These are phyloP conservation scores for Citrullus amarus DNA, from an alignment of 306 rosid genomes.

Conservation along the genomic window DNA sequence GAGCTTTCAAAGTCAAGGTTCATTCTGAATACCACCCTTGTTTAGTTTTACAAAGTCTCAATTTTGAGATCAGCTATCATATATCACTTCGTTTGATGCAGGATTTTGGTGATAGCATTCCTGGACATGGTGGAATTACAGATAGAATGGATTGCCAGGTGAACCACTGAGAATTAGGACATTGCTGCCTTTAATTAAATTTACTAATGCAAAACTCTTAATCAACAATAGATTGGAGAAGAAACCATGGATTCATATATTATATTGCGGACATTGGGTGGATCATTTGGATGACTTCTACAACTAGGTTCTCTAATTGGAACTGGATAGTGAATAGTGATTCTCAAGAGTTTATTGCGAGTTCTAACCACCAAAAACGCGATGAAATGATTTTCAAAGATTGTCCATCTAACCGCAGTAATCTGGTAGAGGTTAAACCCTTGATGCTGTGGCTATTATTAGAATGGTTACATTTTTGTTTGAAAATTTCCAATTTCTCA, in stretches of 20 bases:
- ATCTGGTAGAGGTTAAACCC: not conserved
- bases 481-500: not conserved
- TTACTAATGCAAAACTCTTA: not conserved
- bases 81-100: conserved; percentile 19
- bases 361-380: not conserved
- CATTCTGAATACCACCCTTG: not conserved
- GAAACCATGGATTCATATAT: not conserved
- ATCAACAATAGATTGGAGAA: not conserved
- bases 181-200: not conserved
- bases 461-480: not conserved
- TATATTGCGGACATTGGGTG: not conserved
- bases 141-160: conserved; percentile 99
- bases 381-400: not conserved
- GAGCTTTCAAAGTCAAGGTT: conserved; percentile 97
- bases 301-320: not conserved
- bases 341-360: not conserved
- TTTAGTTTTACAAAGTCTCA: not conserved
- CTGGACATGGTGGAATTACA: conserved; percentile 97
- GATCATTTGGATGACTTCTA: not conserved
- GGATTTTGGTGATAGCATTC: conserved; percentile 99
- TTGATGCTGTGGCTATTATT: not conserved
- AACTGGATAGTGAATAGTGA: not conserved
- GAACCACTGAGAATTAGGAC: not conserved
- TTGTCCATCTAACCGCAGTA: not conserved
- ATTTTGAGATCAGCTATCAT: not conserved